Evolutionary conservation across 192 early-diverging fungal species (phyloP).

Genomic region (Coemansia sp.): DNA sequence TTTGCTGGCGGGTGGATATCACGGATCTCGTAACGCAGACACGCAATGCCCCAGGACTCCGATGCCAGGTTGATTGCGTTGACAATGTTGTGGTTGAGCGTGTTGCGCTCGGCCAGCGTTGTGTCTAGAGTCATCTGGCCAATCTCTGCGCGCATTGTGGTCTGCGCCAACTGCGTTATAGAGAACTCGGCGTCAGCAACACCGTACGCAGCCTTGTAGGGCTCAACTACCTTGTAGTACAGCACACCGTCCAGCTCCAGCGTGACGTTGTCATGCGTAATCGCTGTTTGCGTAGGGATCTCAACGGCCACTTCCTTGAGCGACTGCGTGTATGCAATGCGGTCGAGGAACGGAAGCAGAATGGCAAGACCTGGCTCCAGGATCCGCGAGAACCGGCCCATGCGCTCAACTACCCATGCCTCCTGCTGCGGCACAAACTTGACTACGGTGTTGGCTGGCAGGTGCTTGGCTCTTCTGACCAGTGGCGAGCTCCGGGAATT

Average conservation of each 20-base stretch:
- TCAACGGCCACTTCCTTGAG: conserved; percentile 95
- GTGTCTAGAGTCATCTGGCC: conserved; percentile 96
- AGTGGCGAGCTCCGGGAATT: not conserved
- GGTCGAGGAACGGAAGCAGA: conserved; percentile 83
- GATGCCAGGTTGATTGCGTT: conserved; percentile 91
- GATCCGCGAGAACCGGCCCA: conserved; percentile 83
- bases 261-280: conserved; percentile 97
- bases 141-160: conserved; percentile 98
- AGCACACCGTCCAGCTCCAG: conserved; percentile 94
- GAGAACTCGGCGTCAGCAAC: conserved; percentile 95
- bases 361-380: conserved; percentile 90
- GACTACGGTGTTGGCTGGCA: conserved; percentile 59
- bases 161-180: conserved; percentile 95
- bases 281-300: conserved; percentile 84
- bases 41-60: conserved; percentile 94
- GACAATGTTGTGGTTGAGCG: conserved; percentile 91
- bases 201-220: conserved; percentile 93
- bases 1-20: conserved; percentile 94
- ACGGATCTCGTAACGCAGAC: conserved; percentile 92
- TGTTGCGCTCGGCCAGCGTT: conserved; percentile 90
- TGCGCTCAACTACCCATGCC: conserved; percentile 96
- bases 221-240: conserved; percentile 90
- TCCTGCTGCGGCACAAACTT: conserved; percentile 99
- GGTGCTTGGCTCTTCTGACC: conserved; percentile 2
- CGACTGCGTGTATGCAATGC: conserved; percentile 88